Conservation (phyloP, 2,329 filamentous ascomycete genomes). For the Penicillium palitans region DNA sequence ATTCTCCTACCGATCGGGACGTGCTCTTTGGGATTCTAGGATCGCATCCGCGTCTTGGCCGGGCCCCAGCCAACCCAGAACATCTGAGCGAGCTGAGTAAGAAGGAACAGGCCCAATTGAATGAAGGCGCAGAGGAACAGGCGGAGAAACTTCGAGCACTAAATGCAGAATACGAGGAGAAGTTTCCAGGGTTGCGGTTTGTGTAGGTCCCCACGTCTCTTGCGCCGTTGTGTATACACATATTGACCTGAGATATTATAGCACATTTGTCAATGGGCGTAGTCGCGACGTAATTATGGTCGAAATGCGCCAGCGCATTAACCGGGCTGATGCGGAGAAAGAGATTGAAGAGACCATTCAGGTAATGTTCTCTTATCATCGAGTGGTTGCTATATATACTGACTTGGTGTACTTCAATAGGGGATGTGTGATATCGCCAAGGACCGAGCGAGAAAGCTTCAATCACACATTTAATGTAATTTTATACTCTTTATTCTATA, state of each 20-base stretch:
- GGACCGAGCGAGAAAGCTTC: constrained; percentile 70
- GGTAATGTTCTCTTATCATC: constrained; percentile 48
- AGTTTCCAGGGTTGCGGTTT: constrained; percentile 79
- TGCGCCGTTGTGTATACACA: not conserved
- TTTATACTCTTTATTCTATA: not conserved
- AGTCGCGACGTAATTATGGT: constrained; percentile 72
- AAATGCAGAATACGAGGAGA: constrained; percentile 77
- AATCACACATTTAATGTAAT: constrained; percentile 21
- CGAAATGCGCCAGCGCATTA: constrained; percentile 76
- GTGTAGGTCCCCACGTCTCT: constrained; percentile 47
- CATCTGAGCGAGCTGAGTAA: constrained; percentile 68
- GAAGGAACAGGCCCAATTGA: constrained; percentile 78
- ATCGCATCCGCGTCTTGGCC: constrained; percentile 80
- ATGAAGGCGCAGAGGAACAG: constrained; percentile 52
- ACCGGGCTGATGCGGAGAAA: constrained; percentile 60
- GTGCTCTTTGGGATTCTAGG: constrained; percentile 72
- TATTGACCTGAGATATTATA: constrained; percentile 29
- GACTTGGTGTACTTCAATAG: constrained; percentile 43
- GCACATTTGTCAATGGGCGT: constrained; percentile 84
- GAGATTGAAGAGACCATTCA: constrained; percentile 75
- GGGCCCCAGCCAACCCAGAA: constrained; percentile 57
- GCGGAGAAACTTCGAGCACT: constrained; percentile 58
- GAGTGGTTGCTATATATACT: not conserved
- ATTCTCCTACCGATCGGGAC: constrained; percentile 51
- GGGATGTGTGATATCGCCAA: constrained; percentile 91